phyloP scores from a whole-genome alignment of 2,329 filamentous ascomycete genomes.

The Colletotrichum aenigma region DNA sequence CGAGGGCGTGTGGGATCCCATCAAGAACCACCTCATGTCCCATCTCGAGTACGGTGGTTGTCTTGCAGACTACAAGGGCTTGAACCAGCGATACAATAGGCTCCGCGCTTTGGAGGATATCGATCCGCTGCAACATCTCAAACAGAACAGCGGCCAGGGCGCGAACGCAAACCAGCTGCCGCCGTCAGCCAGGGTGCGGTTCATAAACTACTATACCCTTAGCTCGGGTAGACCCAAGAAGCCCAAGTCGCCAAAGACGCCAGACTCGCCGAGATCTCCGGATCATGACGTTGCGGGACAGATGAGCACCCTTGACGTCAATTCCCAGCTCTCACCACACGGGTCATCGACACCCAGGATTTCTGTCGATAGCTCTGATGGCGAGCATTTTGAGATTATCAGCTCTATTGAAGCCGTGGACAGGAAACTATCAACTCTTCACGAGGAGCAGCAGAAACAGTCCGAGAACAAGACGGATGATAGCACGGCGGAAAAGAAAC shows the following conservation, averaged over 20 bases:
- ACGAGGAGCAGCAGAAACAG: not conserved
- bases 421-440: not conserved
- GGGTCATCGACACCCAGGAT: slow-evolving; percentile 39
- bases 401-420: not conserved
- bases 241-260: slow-evolving; percentile 31
- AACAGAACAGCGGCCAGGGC: slow-evolving; percentile 21
- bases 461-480: not conserved
- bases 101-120: slow-evolving; percentile 76
- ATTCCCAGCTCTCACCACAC: not conserved
- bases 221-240: slow-evolving; percentile 74
- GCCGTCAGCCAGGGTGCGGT: slow-evolving; percentile 64
- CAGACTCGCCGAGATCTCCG: slow-evolving; percentile 4
- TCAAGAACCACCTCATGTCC: slow-evolving; percentile 75
- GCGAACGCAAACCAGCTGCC: slow-evolving; percentile 31
- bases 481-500: not conserved
- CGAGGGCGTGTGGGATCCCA: slow-evolving; percentile 72
- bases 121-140: slow-evolving; percentile 52
- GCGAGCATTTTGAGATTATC: slow-evolving; percentile 25
- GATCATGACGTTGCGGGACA: not conserved
- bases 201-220: slow-evolving; percentile 91
- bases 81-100: slow-evolving; percentile 72
- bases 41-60: slow-evolving; percentile 85
- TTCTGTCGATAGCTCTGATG: slow-evolving; percentile 49
- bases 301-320: not conserved
- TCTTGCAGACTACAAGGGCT: slow-evolving; percentile 74